Percentiles rank a stretch among this genome's conserved stretches.
Evolutionary conservation across 2,329 filamentous ascomycete genomes (phyloP).

Genomic region (Aspergillus ochraceus): DNA sequence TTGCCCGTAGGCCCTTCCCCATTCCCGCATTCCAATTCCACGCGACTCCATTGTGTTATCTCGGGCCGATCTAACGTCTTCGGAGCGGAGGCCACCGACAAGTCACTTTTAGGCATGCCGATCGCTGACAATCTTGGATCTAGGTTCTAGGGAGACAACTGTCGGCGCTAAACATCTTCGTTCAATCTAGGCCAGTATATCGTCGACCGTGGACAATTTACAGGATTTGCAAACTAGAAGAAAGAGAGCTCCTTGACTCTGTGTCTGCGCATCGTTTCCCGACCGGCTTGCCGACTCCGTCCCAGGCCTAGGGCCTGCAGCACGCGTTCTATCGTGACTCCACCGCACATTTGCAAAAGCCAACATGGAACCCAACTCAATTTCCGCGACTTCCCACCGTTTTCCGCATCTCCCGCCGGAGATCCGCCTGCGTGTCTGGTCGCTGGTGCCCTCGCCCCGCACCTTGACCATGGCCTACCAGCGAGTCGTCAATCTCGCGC

Average conservation of each 20-base stretch:
- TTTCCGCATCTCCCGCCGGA: background rate
- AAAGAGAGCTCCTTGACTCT: background rate
- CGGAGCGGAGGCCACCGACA: background rate
- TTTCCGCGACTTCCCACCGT: background rate
- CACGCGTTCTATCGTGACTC: too few relatives aligned
- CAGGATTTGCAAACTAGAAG: background rate
- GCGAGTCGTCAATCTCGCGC: background rate
- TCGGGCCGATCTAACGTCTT: background rate
- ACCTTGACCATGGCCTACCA: background rate
- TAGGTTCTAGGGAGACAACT: too few relatives aligned
- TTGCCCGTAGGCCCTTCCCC: too few relatives aligned
- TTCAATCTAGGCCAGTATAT: too few relatives aligned
- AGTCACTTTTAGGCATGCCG: background rate
- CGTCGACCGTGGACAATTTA: background rate
- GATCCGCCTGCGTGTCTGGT: background rate
- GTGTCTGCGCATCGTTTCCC: background rate
- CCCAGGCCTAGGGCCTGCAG: too few relatives aligned
- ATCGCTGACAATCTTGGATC: background rate
- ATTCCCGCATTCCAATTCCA: too few relatives aligned
- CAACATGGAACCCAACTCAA: background rate
- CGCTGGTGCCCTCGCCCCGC: background rate
- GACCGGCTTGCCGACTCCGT: background rate
- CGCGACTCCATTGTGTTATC: too few relatives aligned
- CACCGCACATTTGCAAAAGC: too few relatives aligned
- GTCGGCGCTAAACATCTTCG: too few relatives aligned